phyloP scores from a whole-genome alignment of 2,329 filamentous ascomycete species.

The Gyromitra esculenta region DNA sequence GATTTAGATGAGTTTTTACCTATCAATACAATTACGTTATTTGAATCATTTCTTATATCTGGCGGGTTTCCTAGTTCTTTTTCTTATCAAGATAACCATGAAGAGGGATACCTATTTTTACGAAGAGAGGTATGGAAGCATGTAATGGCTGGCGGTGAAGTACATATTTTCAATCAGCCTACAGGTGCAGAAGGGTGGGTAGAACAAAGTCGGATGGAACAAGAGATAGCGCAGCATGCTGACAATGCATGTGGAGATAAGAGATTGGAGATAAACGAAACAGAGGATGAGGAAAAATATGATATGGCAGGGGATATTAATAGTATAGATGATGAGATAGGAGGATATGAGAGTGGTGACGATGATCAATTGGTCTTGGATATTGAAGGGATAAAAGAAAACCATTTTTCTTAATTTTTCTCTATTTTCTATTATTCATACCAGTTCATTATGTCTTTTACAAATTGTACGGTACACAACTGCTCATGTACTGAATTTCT shows the following conservation, averaged over 20 bases:
- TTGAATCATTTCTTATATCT: not conserved
- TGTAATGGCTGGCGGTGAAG: not conserved
- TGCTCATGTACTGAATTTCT: not conserved
- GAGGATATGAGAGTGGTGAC: not conserved
- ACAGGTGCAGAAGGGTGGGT: constrained; percentile 3
- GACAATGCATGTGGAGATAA: not conserved
- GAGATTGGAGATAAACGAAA: not conserved
- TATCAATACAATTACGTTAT: not conserved
- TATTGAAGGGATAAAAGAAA: not conserved
- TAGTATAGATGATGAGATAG: not conserved
- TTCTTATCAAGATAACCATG: constrained; percentile 25
- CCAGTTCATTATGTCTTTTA: not conserved
- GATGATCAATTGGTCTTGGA: constrained; percentile 1
- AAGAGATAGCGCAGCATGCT: not conserved
- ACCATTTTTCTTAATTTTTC: not conserved
- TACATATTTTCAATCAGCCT: constrained; percentile 4
- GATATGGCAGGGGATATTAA: not conserved
- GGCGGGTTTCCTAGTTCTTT: not conserved
- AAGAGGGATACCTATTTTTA: not conserved
- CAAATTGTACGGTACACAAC: not conserved
- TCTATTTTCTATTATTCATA: not conserved
- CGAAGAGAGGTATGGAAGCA: not conserved
- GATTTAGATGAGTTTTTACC: not conserved
- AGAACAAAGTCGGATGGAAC: not conserved
- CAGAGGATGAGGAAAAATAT: not conserved